Evolutionary conservation across 495 filamentous ascomycete genomes (phyloP), one percentile per base, ranked within the genome.

Genomic region (Tuber calosporum): DNA sequence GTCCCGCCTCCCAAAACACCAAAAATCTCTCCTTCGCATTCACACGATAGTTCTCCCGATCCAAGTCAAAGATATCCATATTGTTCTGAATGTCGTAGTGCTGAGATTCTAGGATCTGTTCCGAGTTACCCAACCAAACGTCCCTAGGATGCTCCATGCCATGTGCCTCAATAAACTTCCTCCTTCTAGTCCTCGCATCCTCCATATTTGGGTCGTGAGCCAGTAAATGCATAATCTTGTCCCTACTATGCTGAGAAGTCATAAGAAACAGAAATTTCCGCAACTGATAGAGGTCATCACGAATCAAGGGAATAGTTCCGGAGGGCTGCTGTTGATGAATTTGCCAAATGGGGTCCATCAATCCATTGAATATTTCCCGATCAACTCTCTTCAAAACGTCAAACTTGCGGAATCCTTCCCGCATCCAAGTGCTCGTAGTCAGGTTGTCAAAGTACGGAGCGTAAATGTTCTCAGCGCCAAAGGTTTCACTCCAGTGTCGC

Each of bases 1-100:
- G 79, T n/a, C 77, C 76, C 2, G 81, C 81, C 66, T 82, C 76
- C 81, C 81, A 82, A 38, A 82, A 81, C 22, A 82, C 81, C 72
- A 82, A 73, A 48, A 82, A 82, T 41, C 81, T 73, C 48, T 82
- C 81, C 41, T 80, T 71, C 36, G 81, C 81, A 58, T 82, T 82
- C 11, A 75, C 79, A 66, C 75, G 82, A 72, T 82, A 82, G 68
- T 82, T 79, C 42, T 79, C 76, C 22, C 81, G 68, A 69, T 82
- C 81, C 39, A 82, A 69, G 66, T 82, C 81, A 74, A 80, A 81
- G 68, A 82, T 82, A 1, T 74, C 68, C 7, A 41, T 43, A 40
- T 79, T 78, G 13, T 67, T 73, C n/a, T 79, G 71, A 36, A 82
- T 71, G 9, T 79, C 73, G 37, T 75, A 69, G 48, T 82, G 81